Base-by-base conservation (phyloP, 768 basidiomycete species). In the Clathrus columnatus region DNA sequence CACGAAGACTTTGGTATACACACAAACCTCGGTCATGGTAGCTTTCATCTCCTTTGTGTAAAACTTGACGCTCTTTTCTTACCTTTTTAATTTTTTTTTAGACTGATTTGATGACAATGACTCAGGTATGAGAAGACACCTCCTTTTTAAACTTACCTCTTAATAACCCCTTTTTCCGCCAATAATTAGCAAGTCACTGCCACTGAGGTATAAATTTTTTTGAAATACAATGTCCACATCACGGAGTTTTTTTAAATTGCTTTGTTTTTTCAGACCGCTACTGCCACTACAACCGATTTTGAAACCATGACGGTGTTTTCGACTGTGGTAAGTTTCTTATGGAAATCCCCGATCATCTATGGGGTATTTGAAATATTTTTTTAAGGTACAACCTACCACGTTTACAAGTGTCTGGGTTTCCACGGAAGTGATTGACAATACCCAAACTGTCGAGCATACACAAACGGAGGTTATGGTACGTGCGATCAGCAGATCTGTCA, bases 361-460 rank as follows among this genome's bases (percentile, higher is more conserved):
- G 11, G 17, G 36, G 36, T 8, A 43, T 8, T 48, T n/a, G n/a
- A n/a, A n/a, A n/a, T n/a, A n/a, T n/a, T n/a, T n/a, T n/a, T n/a
- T 47, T 26, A 61, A 72, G 43, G 68, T 79, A 21, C 61, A 78
- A 65, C 83, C 83, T 26, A 84, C 83, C 7, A 87, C 84, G 10
- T 69, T 75, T 65, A 69, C 74, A 49, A 76, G 75, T 49, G 73
- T 76, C 50, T 80, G 72, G 64, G 73, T 82, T 36, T 72, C 76
- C 63, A 85, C 83, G 7, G 58, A 74, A 64, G 74, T 80, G 59
- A 74, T 74, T 60, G 81, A 85, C 69, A 75, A 77, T 54, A 85
- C 83, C 36, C 68, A 76, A 72, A 84, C 82, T 3, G 67, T 83
- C 51, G 67, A 77, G 61, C 71, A 78, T n/a, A 59, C 50, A 20